phyloP scores from a whole-genome alignment of 2,329 filamentous ascomycete species.

The Exophiala oligosperma region DNA sequence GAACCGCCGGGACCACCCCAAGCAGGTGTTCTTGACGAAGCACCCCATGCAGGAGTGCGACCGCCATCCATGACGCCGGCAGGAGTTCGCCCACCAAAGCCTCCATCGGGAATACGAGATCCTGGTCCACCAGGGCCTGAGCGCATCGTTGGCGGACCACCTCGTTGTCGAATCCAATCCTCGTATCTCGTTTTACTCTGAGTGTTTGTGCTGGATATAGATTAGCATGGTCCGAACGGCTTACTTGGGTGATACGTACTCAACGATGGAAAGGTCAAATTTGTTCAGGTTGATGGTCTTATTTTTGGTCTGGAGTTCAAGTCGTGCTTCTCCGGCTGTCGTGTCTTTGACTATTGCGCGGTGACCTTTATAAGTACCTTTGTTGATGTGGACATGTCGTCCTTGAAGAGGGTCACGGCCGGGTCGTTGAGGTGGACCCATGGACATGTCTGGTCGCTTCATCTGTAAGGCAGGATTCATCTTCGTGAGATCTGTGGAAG shows the following conservation, averaged over 20 bases:
- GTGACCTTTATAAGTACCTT: slow-evolving; percentile 87
- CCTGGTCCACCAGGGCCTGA: slow-evolving; percentile 34
- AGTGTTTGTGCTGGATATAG: slow-evolving; percentile 19
- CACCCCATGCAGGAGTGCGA: slow-evolving; percentile 75
- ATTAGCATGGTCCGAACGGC: slow-evolving; percentile 23
- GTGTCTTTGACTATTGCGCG: slow-evolving; percentile 95
- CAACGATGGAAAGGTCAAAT: slow-evolving; percentile 79
- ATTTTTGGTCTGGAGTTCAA: slow-evolving; percentile 92
- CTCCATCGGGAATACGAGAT: slow-evolving; percentile 49
- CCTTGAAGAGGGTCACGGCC: slow-evolving; percentile 83
- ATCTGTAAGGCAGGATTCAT: slow-evolving; percentile 81
- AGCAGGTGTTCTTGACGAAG: slow-evolving; percentile 46
- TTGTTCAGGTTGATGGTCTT: slow-evolving; percentile 86
- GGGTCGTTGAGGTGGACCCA: slow-evolving; percentile 70
- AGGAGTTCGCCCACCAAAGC: slow-evolving; percentile 69
- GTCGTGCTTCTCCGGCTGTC: slow-evolving; percentile 78
- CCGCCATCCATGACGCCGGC: slow-evolving; percentile 61
- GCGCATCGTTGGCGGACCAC: slow-evolving; percentile 24
- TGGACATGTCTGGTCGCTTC: slow-evolving; percentile 45
- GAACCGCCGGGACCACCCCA: slow-evolving; percentile 27
- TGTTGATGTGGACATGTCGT: slow-evolving; percentile 85
- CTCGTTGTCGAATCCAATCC: slow-evolving; percentile 25
- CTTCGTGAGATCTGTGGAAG: slow-evolving; percentile 76
- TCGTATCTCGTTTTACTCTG: slow-evolving; percentile 27
- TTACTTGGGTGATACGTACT: slow-evolving; percentile 54